Base-by-base conservation (phyloP, 129 eudicot species). In the Chrysanthemum seticuspe region DNA sequence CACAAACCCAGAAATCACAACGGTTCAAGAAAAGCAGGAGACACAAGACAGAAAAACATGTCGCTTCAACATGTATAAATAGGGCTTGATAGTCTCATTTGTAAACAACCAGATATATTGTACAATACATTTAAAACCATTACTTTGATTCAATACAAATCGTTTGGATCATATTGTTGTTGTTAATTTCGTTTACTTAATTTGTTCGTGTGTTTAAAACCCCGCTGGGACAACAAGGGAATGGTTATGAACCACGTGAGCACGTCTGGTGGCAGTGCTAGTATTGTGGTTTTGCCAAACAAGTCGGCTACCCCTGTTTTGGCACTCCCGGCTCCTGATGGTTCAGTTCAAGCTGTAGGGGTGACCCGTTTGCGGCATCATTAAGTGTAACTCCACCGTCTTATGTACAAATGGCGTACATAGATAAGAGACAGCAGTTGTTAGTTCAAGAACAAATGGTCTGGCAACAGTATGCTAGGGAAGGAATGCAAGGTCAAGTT, bases 351-450 rank as follows among this genome's bases (percentile, higher is more conserved):
- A 78, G 65, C 91, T 1, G 88, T 90, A 5, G 92, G 90, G 83
- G 83, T 36, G 97, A 93, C 63, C 98, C 97, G 0, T 93, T 93
- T 77, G 92, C 95, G 0, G 98, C 98, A 1, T 93, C 98, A 11
- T 79, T 86, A 70, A 74, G 62, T 54, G 81, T 93, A 7, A 92
- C 97, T 5, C 97, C 98, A 18, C 98, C 98, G 2, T 47, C 98
- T 16, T 93, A 93, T 72, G 98, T 92, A 11, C 96, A 92, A 75
- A 92, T 89, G 91, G 89, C 98, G 3, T 95, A 92, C 53, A 77
- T 92, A 79, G 96, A 89, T 57, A 92, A 89, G 85, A 92, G 89
- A 72, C 96, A 92, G 58, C 96, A 92, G 10, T 78, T 92, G 62
- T 82, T 92, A 29, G 84, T 81, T 67, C 98, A 89, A 79, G 96